A percentile compares a stretch with the other conserved stretches of the same genome.
Evolutionary conservation across 441 rosid genomes (phyloP).

Genomic region (Euphorbia celastroides): DNA sequence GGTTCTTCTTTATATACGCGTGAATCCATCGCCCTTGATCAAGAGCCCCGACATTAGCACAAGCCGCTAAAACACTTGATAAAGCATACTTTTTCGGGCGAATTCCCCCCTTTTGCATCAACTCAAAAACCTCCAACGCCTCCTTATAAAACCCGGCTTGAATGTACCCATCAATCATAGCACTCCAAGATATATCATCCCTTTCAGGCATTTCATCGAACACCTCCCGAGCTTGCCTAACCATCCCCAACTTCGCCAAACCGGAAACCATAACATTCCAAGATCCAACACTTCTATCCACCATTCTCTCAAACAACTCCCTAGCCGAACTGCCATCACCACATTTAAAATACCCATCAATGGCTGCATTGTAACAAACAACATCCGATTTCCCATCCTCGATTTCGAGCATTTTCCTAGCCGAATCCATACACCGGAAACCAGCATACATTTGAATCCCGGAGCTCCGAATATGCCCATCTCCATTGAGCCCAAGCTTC

Average conservation of each 20-base stretch:
- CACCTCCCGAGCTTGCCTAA: constrained; percentile 44
- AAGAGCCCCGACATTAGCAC: constrained; percentile 52
- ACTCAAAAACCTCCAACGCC: constrained; percentile 38
- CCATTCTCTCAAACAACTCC: constrained; percentile 50
- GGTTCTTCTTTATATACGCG: constrained; percentile 41
- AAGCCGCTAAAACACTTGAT: constrained; percentile 47
- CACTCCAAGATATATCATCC: constrained; percentile 49
- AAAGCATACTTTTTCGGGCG: constrained; percentile 40
- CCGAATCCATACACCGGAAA: constrained; percentile 14
- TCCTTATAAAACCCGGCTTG: constrained; percentile 46
- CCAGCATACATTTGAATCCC: constrained; percentile 28
- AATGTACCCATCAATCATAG: constrained; percentile 49
- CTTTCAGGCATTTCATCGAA: constrained; percentile 41
- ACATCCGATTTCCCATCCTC: constrained; percentile 32
- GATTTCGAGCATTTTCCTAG: constrained; percentile 11
- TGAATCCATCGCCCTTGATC: constrained; percentile 63
- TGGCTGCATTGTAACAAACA: constrained; percentile 52
- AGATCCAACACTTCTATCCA: constrained; percentile 55
- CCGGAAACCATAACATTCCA: constrained; percentile 78
- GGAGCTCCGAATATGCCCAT: constrained; percentile 33
- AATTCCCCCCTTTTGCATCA: constrained; percentile 46
- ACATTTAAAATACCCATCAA: constrained; percentile 51
- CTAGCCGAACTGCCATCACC: constrained; percentile 46
- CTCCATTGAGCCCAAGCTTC: constrained; percentile 31
- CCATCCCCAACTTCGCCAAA: constrained; percentile 39